phyloP scores from a whole-genome alignment of 495 filamentous ascomycete genomes.

The Ramalina intermedia region DNA sequence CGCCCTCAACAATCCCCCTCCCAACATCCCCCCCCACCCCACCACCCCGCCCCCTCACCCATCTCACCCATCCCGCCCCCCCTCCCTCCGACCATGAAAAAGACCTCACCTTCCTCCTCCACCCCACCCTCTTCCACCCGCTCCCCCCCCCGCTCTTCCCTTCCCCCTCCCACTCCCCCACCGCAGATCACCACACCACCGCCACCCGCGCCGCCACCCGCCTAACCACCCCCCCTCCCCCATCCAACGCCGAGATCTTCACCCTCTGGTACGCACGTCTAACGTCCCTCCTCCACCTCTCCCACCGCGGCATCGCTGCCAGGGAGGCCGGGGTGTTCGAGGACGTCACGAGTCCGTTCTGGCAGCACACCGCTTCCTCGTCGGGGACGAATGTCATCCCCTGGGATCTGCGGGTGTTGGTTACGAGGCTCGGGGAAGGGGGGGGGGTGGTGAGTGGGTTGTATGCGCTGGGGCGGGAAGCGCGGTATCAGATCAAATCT shows the following conservation, averaged over 20 bases:
- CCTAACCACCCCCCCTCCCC: constrained; percentile 41
- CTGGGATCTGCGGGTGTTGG: constrained; percentile 74
- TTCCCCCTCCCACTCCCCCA: constrained; percentile 30
- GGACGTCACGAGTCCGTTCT: constrained; percentile 55
- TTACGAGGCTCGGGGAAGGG: constrained; percentile 44
- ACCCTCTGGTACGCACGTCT: constrained; percentile 68
- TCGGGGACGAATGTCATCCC: constrained; percentile 30
- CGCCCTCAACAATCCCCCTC: constrained; percentile 3
- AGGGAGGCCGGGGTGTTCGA: constrained; percentile 75
- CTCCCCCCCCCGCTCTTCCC: constrained; percentile 46
- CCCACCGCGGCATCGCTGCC: constrained; percentile 57
- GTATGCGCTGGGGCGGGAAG: constrained; percentile 76
- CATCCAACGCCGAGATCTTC: constrained; percentile 54
- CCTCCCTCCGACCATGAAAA: constrained; percentile 28
- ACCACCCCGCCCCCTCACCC: constrained; percentile 8
- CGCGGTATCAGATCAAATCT: constrained; percentile 37
- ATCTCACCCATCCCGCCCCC: constrained; percentile 1
- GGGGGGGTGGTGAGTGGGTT: constrained; percentile 57
- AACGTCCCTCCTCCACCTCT: constrained; percentile 62
- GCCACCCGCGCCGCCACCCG: constrained; percentile 57
- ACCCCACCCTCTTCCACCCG: constrained; percentile 60
- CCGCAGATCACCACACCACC: constrained; percentile 50
- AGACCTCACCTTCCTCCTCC: constrained; percentile 67
- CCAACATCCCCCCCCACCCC: constrained; percentile 13
- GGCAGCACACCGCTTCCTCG: constrained; percentile 33